Conservation (phyloP, 257 asterid species). For the Solanum pinnatisectum region DNA sequence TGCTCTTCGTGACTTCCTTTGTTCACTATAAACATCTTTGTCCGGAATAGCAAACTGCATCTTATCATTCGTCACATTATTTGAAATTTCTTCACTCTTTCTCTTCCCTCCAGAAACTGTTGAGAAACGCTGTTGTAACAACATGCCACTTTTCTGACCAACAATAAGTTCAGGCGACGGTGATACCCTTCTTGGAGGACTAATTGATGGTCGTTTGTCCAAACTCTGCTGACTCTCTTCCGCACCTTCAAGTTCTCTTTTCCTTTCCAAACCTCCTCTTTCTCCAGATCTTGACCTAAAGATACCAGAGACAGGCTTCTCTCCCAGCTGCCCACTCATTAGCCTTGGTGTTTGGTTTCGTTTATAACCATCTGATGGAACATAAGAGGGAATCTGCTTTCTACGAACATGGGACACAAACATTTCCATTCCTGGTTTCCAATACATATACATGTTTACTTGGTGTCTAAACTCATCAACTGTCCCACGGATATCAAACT, state of each 20-base stretch:
- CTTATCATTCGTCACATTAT: background rate
- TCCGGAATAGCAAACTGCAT: conserved; percentile 9
- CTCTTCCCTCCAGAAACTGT: conserved; percentile 6
- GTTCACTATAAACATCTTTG: background rate
- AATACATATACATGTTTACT: conserved; percentile 54
- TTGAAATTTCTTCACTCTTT: background rate
- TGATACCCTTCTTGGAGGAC: conserved; percentile 50
- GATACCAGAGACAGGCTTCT: conserved; percentile 23
- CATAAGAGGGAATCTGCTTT: conserved; percentile 80
- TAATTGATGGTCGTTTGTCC: conserved; percentile 43
- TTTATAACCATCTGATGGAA: conserved; percentile 71
- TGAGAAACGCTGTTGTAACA: conserved; percentile 18
- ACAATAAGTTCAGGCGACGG: conserved; percentile 46
- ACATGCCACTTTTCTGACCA: conserved; percentile 20
- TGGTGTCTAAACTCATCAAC: conserved; percentile 91
- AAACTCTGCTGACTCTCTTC: conserved; percentile 27
- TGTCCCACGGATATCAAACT: conserved; percentile 85
- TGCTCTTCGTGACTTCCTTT: conserved; percentile 2
- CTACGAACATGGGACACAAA: conserved; percentile 83
- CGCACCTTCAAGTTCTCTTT: conserved; percentile 37
- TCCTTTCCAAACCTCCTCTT: conserved; percentile 1
- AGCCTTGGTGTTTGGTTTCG: conserved; percentile 47
- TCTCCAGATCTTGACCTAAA: conserved; percentile 28
- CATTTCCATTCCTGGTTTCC: conserved; percentile 95
- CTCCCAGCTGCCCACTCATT: conserved; percentile 29